Conservation (phyloP, 176 grass and related monocot genomes). For the Musa itinerans region DNA sequence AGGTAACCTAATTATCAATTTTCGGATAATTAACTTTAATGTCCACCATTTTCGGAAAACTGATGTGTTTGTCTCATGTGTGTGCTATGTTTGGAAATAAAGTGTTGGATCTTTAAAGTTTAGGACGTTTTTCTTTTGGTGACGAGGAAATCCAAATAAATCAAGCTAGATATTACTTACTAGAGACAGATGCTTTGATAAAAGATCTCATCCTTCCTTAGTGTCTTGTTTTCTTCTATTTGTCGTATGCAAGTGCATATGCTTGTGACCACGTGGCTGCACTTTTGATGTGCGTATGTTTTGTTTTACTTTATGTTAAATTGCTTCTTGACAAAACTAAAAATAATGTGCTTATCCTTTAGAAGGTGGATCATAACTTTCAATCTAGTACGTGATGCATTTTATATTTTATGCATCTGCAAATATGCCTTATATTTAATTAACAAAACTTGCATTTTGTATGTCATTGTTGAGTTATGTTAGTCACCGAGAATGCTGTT, state of each 20-base stretch:
- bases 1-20: constrained; percentile 31
- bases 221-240: background rate
- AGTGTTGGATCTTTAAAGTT: background rate
- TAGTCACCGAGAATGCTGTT: too few species aligned
- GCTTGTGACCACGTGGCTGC: background rate
- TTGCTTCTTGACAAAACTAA: too few species aligned
- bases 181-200: background rate
- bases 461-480: too few species aligned
- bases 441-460: too few species aligned
- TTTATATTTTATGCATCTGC: too few species aligned
- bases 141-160: background rate
- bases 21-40: background rate
- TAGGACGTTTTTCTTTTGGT: too few species aligned
- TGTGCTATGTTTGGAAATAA: background rate
- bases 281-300: too few species aligned
- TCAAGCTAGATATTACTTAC: background rate
- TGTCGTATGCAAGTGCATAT: background rate
- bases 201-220: background rate
- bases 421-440: too few species aligned
- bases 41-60: background rate
- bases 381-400: too few species aligned
- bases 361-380: too few species aligned
- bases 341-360: too few species aligned
- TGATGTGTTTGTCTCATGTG: background rate
- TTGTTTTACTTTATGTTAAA: too few species aligned